Percentiles rank a stretch among this genome's conserved stretches.
Evolutionary conservation across 2,329 filamentous ascomycete species (phyloP).

Genomic region (Exophiala xenobiotica): DNA sequence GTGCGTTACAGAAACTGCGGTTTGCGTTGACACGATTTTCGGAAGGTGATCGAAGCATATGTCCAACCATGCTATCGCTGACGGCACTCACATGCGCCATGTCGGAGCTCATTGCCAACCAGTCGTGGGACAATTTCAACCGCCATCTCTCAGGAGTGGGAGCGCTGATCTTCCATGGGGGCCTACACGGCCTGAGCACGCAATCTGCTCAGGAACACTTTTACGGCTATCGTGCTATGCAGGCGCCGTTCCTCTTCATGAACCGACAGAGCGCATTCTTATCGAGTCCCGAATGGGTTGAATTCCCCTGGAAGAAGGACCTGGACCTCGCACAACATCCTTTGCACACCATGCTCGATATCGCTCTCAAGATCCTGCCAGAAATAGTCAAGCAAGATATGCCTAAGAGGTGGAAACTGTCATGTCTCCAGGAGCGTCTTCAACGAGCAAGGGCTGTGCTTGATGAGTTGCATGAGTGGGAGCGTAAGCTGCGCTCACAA

Average conservation of each 20-base stretch:
- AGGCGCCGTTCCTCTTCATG: constrained; percentile 25
- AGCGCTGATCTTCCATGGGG: constrained; percentile 18
- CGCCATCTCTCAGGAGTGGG: constrained; percentile 23
- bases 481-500: constrained; percentile 10
- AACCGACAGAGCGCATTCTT: constrained; percentile 18
- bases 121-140: constrained; percentile 24
- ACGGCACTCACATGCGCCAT: constrained; percentile 23
- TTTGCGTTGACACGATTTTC: constrained; percentile 12
- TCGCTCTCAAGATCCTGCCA: constrained; percentile 16
- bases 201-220: constrained; percentile 15
- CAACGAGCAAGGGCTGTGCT: constrained; percentile 5
- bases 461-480: constrained; percentile 18
- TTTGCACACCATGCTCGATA: constrained; percentile 22
- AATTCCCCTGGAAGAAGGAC: constrained; percentile 17
- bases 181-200: constrained; percentile 4
- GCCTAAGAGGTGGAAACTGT: constrained; percentile 9
- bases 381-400: constrained; percentile 23
- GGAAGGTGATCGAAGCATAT: constrained; percentile 15
- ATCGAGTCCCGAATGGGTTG: constrained; percentile 16
- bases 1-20: constrained; percentile 19
- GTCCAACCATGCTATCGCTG: constrained; percentile 17
- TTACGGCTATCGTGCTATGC: constrained; percentile 21
- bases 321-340: constrained; percentile 14
- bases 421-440: constrained; percentile 10
- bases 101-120: constrained; percentile 22